A percentile compares a stretch with the other conserved stretches of the same genome.
Evolutionary conservation across 1,139 yeast genomes (phyloP).

Genomic region (Casaregolazyma suthepensis): DNA sequence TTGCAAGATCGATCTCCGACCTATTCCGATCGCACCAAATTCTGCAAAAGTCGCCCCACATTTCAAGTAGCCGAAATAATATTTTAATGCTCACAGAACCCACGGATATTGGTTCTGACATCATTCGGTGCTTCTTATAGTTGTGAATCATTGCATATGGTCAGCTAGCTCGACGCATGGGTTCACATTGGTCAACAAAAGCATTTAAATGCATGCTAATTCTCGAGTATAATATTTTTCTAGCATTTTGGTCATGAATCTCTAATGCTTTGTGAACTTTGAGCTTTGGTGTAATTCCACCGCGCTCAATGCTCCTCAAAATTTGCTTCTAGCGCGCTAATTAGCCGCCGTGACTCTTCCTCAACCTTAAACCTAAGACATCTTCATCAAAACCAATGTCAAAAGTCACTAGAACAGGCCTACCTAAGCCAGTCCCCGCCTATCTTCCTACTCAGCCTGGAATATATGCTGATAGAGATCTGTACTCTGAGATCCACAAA

Average conservation of each 20-base stretch:
- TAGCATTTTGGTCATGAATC: not conserved
- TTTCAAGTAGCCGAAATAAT: not conserved
- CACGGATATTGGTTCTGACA: not conserved
- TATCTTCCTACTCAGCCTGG: slow-evolving; percentile 47
- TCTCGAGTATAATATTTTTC: not conserved
- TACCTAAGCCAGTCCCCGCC: slow-evolving; percentile 44
- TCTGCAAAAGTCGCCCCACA: not conserved
- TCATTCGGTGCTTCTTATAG: not conserved
- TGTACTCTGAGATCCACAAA: slow-evolving; percentile 44
- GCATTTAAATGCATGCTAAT: no score
- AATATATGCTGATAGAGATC: slow-evolving; percentile 42
- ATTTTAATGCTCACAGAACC: not conserved
- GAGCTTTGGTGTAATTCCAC: no score
- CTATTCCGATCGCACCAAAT: not conserved
- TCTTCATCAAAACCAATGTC: not conserved
- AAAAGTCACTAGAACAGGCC: slow-evolving; percentile 4
- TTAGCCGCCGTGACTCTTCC: not conserved
- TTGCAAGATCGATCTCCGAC: not conserved
- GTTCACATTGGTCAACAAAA: no score
- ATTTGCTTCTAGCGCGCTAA: not conserved
- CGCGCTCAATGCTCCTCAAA: no score
- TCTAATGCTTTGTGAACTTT: no score
- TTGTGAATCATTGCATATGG: not conserved
- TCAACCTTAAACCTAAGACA: not conserved
- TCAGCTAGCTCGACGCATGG: not conserved